phyloP scores from a whole-genome alignment of 2,329 filamentous ascomycete species.

The Fusarium devonianum region DNA sequence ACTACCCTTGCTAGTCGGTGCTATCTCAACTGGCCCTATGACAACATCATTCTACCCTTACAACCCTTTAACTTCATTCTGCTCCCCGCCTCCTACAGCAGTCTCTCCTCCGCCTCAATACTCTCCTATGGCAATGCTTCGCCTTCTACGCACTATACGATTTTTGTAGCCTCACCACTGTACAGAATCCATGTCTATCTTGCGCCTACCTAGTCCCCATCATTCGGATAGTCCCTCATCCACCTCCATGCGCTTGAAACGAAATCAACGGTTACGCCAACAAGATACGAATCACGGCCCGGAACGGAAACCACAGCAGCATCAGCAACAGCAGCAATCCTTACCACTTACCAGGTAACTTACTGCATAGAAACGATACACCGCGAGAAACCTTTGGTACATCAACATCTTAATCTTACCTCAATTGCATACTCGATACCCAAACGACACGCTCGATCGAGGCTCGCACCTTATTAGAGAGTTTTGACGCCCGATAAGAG shows the following conservation, averaged over 20 bases:
- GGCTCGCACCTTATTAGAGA: conserved; percentile 37
- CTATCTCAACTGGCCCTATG: no score
- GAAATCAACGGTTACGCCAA: conserved; percentile 30
- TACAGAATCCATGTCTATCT: conserved; percentile 35
- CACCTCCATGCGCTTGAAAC: conserved; percentile 31
- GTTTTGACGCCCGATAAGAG: conserved; percentile 27
- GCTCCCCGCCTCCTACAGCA: conserved; percentile 12
- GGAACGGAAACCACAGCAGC: conserved; percentile 5
- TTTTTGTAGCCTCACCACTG: conserved; percentile 21
- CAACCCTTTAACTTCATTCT: conserved; percentile 17
- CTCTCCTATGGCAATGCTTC: conserved; percentile 21
- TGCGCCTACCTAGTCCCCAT: conserved; percentile 23
- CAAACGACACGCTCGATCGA: conserved; percentile 6
- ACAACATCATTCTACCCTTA: conserved; percentile 20
- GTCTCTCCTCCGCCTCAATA: background rate
- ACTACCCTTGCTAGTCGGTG: no score
- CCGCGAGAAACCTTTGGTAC: no score
- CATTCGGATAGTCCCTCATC: conserved; percentile 21
- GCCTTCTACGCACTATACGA: conserved; percentile 1
- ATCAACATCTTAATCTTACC: no score
- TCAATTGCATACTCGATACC: background rate
- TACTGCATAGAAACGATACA: conserved; percentile 19
- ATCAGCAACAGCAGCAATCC: conserved; percentile 1
- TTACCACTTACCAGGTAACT: conserved; percentile 1
- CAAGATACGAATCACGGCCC: conserved; percentile 20